A percentile compares a stretch with the other conserved stretches of the same genome.
Conservation (phyloP, 148 eudicot species). For the Simmondsia chinensis region DNA sequence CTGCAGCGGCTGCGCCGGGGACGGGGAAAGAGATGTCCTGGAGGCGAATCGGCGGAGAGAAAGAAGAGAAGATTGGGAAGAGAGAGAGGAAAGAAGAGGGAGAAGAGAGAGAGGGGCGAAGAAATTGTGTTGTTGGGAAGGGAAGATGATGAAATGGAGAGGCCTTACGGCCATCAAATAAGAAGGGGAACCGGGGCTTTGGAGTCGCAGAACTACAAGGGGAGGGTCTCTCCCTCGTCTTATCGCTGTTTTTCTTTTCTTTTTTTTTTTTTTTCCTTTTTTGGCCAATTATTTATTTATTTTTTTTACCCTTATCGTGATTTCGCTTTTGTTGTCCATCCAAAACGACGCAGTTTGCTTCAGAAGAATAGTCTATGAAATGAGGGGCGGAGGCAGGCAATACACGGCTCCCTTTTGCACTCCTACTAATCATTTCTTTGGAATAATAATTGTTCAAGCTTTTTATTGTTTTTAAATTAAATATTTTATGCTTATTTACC, state of each 20-base stretch:
- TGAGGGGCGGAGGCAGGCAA: too few species aligned
- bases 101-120: neutral
- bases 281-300: too few species aligned
- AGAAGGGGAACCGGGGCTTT: neutral
- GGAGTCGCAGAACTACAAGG: neutral
- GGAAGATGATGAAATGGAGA: conserved; percentile 1
- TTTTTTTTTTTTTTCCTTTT: too few species aligned
- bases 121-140: conserved; percentile 1
- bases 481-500: too few species aligned
- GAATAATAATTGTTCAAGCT: too few species aligned
- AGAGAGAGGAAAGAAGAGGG: conserved; percentile 2
- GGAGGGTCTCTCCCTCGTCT: neutral
- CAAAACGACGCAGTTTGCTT: too few species aligned
- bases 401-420: too few species aligned
- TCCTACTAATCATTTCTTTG: too few species aligned
- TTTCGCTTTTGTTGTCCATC: too few species aligned
- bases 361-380: too few species aligned
- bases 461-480: too few species aligned
- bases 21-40: conserved; percentile 7
- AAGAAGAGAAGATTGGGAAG: neutral
- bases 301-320: too few species aligned
- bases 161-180: conserved; percentile 66
- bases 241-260: neutral
- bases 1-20: conserved; percentile 12
- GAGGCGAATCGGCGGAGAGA: conserved; percentile 25